phyloP scores from a whole-genome alignment of 768 basidiomycete species.

The Filobasidium wieringae region DNA sequence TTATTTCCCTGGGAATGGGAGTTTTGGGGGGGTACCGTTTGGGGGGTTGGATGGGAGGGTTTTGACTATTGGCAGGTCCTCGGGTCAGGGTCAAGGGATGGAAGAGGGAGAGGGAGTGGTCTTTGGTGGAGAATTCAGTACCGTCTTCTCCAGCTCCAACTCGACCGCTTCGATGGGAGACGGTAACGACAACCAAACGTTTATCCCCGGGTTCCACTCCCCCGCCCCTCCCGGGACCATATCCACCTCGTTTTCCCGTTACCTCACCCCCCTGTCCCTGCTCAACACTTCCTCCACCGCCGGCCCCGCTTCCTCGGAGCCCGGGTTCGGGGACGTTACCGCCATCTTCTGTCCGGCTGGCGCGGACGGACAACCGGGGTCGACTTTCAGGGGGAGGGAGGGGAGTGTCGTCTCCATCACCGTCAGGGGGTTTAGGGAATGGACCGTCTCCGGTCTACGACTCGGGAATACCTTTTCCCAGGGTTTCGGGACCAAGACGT shows the following conservation, averaged over 20 bases:
- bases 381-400: conserved; percentile 67
- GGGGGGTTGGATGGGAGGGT: conserved; percentile 54
- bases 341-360: conserved; percentile 70
- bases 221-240: conserved; percentile 53
- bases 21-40: conserved; percentile 50
- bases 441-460: conserved; percentile 66
- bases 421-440: conserved; percentile 58
- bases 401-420: conserved; percentile 62
- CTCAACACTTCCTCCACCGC: conserved; percentile 16
- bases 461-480: conserved; percentile 80
- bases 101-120: conserved; percentile 53
- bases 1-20: no score
- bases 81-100: not conserved
- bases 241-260: conserved; percentile 72
- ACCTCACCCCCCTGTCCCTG: conserved; percentile 69
- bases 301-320: conserved; percentile 26
- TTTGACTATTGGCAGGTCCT: not conserved
- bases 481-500: conserved; percentile 71
- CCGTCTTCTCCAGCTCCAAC: conserved; percentile 30
- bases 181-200: no score
- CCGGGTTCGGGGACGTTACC: conserved; percentile 29
- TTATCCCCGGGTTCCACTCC: conserved; percentile 50
- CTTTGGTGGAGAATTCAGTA: conserved; percentile 79
- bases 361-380: conserved; percentile 47
- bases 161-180: conserved; percentile 40